A percentile compares a stretch with the other conserved stretches of the same genome.
These are phyloP conservation scores for Beauveria sp. DNA, from an alignment of 2,329 filamentous ascomycete genomes.

Conservation along the genomic window DNA sequence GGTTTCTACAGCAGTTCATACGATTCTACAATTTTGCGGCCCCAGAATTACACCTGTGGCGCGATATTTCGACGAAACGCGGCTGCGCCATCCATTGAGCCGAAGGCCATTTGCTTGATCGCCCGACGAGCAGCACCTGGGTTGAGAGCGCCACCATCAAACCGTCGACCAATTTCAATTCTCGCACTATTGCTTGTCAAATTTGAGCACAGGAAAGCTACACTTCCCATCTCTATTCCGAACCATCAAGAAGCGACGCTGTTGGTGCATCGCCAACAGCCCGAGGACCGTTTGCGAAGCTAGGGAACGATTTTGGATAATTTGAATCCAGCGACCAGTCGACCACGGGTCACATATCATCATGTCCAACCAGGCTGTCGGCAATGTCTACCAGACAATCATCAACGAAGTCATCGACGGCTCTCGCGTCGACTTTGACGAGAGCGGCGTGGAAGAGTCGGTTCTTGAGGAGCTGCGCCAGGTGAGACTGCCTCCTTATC, in stretches of 20 bases:
- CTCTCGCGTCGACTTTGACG: conserved; percentile 92
- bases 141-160: background rate
- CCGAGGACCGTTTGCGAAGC: background rate
- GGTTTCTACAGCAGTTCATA: background rate
- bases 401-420: conserved; percentile 84
- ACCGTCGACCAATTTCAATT: background rate
- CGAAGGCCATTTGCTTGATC: background rate
- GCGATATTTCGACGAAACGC: background rate
- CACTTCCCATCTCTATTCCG: background rate
- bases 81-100: background rate
- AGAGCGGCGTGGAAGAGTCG: conserved; percentile 81
- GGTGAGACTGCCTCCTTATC: conserved; percentile 49
- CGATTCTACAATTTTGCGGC: background rate
- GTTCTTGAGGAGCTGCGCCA: conserved; percentile 80
- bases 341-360: conserved; percentile 16
- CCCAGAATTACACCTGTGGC: background rate
- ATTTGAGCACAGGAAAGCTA: background rate
- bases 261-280: background rate
- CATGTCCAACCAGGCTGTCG: conserved; percentile 57
- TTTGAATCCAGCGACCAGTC: background rate
- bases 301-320: conserved; percentile 8
- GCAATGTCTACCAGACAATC: conserved; percentile 70
- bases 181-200: background rate
- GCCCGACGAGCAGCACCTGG: background rate
- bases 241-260: background rate